phyloP scores from a whole-genome alignment of 2,329 filamentous ascomycete species.

The Neodidymelliopsis sp. region DNA sequence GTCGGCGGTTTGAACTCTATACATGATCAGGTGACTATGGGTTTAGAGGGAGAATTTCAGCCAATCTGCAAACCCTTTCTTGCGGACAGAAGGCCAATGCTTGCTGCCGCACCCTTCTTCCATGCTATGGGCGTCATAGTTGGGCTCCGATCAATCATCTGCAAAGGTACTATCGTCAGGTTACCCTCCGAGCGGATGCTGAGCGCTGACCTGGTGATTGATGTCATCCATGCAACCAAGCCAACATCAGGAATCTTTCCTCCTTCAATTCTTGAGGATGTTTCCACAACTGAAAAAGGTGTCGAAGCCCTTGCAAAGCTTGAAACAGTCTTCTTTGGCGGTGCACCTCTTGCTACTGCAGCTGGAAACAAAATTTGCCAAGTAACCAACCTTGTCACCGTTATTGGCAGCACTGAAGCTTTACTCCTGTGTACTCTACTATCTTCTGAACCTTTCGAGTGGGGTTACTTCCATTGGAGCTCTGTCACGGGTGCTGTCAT shows the following conservation, averaged over 20 bases:
- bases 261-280: slow-evolving; percentile 13
- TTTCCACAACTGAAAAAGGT: slow-evolving; percentile 6
- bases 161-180: slow-evolving; percentile 10
- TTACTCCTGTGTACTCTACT: slow-evolving; percentile 8
- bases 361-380: slow-evolving; percentile 19
- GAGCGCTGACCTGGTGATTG: slow-evolving; percentile 10
- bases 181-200: slow-evolving; percentile 8
- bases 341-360: slow-evolving; percentile 16
- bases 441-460: background rate
- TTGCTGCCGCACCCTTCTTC: slow-evolving; percentile 16
- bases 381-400: slow-evolving; percentile 13
- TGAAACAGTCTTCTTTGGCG: slow-evolving; percentile 16
- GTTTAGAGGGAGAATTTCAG: background rate
- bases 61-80: slow-evolving; percentile 5
- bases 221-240: slow-evolving; percentile 4
- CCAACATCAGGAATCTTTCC: slow-evolving; percentile 13
- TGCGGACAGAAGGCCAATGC: slow-evolving; percentile 8
- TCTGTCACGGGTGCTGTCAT: slow-evolving; percentile 9
- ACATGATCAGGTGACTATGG: background rate
- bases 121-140: slow-evolving; percentile 16
- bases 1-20: slow-evolving; percentile 6
- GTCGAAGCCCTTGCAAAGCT: slow-evolving; percentile 7
- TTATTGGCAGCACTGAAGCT: slow-evolving; percentile 17
- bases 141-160: slow-evolving; percentile 12
- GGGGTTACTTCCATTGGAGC: slow-evolving; percentile 18